phyloP scores from a whole-genome alignment of 164 flowering plant genomes.

The Liriodendron chinense region DNA sequence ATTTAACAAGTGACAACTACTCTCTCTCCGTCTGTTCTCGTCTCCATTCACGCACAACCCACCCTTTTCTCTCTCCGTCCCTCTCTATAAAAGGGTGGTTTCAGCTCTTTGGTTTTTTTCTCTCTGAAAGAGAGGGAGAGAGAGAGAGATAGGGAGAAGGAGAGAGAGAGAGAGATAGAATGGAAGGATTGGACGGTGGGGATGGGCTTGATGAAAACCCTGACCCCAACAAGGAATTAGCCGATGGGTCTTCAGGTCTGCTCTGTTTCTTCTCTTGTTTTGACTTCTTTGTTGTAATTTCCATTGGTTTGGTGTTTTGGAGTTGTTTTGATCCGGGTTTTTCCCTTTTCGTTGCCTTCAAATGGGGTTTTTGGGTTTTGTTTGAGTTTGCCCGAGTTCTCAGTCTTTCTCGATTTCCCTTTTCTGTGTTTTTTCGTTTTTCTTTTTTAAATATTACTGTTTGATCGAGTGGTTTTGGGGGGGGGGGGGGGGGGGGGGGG shows the following conservation, averaged over 20 bases:
- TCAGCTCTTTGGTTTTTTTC: constrained; percentile 4
- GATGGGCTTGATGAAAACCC: constrained; percentile 17
- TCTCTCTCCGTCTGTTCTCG: neutral
- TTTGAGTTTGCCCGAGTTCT: neutral
- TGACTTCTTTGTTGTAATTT: neutral
- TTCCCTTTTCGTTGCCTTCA: neutral
- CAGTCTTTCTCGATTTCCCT: neutral
- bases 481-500: no score
- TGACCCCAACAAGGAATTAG: constrained; percentile 18
- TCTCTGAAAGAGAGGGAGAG: neutral
- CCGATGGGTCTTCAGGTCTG: constrained; percentile 28
- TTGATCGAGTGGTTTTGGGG: no score
- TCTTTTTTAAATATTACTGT: no score
- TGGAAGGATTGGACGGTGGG: constrained; percentile 38
- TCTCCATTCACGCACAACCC: neutral
- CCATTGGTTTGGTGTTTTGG: neutral
- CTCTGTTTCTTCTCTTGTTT: neutral
- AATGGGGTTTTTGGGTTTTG: neutral
- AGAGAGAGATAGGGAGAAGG: neutral
- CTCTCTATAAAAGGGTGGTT: neutral
- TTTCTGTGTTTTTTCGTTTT: neutral
- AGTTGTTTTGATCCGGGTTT: constrained; percentile 10
- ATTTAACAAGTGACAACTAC: neutral
- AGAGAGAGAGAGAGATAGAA: neutral
- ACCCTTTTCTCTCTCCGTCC: neutral